Evolutionary conservation across 495 filamentous ascomycete species (phyloP).

Genomic region (Penicillium lagena): DNA sequence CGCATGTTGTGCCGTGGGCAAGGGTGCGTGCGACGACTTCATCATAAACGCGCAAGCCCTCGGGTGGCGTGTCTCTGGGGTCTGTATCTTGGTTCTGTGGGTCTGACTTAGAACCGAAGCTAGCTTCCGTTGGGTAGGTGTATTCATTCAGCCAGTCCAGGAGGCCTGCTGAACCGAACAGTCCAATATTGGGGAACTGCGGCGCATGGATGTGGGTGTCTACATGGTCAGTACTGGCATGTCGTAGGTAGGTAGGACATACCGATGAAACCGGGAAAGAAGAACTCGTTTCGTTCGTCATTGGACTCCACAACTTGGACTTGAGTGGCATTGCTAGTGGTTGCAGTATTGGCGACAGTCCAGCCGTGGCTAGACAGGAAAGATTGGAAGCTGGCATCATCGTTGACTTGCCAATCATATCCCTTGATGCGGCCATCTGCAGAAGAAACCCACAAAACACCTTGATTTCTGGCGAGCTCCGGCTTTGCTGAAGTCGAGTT

Average conservation of each 20-base stretch:
- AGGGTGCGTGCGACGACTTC: constrained; percentile 73
- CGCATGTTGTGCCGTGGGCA: constrained; percentile 82
- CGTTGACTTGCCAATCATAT: constrained; percentile 26
- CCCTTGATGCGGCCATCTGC: constrained; percentile 54
- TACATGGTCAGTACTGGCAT: constrained; percentile 20
- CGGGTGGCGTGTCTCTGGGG: constrained; percentile 24
- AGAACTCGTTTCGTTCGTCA: constrained; percentile 53
- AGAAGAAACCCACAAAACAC: constrained; percentile 59
- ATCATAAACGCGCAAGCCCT: constrained; percentile 57
- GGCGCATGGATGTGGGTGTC: constrained; percentile 94
- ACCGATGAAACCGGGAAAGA: constrained; percentile 94
- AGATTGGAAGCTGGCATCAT: constrained; percentile 31
- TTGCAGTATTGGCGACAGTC: constrained; percentile 9
- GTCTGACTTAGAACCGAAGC: constrained; percentile 37
- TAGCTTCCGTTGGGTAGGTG: constrained; percentile 89
- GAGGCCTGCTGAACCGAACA: constrained; percentile 85
- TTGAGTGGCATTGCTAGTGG: background rate
- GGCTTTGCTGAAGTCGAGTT: constrained; percentile 13
- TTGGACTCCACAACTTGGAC: constrained; percentile 25
- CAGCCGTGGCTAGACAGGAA: constrained; percentile 42
- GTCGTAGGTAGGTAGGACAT: constrained; percentile 2
- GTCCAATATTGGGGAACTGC: constrained; percentile 86
- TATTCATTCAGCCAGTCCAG: constrained; percentile 89
- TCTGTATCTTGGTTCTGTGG: constrained; percentile 8
- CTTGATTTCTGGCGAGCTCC: constrained; percentile 34